A percentile compares a stretch with the other conserved stretches of the same genome.
phyloP scores from a whole-genome alignment of 176 grass and related monocot species.

The Alloteropsis semialata region DNA sequence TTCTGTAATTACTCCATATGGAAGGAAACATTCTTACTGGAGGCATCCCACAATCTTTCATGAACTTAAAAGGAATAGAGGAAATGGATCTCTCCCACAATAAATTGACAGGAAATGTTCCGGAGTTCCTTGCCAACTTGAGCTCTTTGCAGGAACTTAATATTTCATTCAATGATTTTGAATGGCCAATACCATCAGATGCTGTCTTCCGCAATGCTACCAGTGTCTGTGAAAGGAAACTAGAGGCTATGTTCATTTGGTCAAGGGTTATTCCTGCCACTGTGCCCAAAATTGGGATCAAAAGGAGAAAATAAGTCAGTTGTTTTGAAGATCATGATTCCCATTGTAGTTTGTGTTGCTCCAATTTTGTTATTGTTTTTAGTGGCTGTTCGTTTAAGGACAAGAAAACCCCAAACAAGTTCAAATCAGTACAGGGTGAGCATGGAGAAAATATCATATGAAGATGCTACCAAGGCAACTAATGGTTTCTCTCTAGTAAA shows the following conservation, averaged over 20 bases:
- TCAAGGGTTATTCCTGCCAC: slow-evolving; percentile 12
- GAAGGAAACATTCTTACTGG: slow-evolving; percentile 47
- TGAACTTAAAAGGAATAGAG: slow-evolving; percentile 35
- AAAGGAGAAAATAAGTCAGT: slow-evolving; percentile 10
- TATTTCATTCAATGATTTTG: slow-evolving; percentile 41
- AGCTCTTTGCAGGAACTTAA: slow-evolving; percentile 24
- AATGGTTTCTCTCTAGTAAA: slow-evolving; percentile 49
- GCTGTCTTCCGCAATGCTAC: slow-evolving; percentile 44
- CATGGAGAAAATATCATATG: slow-evolving; percentile 21
- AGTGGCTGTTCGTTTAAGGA: neutral
- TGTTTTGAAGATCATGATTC: slow-evolving; percentile 20
- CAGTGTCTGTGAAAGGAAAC: slow-evolving; percentile 37
- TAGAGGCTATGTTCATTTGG: slow-evolving; percentile 28
- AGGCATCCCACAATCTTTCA: slow-evolving; percentile 42
- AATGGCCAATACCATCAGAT: slow-evolving; percentile 32
- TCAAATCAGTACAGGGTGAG: neutral
- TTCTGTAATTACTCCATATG: slow-evolving; percentile 46
- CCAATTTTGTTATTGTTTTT: neutral
- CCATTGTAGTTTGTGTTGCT: neutral
- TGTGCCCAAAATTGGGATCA: slow-evolving; percentile 18
- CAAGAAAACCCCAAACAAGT: neutral
- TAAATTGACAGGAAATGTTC: slow-evolving; percentile 41
- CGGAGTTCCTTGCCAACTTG: slow-evolving; percentile 29
- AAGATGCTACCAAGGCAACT: slow-evolving; percentile 37
- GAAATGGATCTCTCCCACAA: slow-evolving; percentile 54